Percentiles rank a stretch among this genome's conserved stretches.
These are phyloP conservation scores for Aspergillus leporis DNA, from an alignment of 495 filamentous ascomycete genomes.

Conservation along the genomic window DNA sequence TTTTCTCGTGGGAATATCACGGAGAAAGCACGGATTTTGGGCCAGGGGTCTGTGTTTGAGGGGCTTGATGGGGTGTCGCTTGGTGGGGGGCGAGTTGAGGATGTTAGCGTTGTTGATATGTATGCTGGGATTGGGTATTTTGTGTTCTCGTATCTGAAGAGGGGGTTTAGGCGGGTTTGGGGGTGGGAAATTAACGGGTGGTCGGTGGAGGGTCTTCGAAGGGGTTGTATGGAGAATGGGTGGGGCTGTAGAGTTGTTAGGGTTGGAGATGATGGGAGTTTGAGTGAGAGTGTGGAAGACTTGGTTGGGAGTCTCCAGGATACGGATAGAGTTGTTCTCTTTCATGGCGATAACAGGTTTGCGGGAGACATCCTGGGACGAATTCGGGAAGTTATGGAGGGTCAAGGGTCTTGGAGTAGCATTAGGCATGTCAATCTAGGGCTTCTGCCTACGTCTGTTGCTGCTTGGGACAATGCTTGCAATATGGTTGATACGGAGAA, in stretches of 20 bases:
- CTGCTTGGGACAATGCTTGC: constrained; percentile 67
- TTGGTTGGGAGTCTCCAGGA: constrained; percentile 32
- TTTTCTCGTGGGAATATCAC: constrained; percentile 84
- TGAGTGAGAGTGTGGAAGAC: constrained; percentile 27
- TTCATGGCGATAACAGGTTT: constrained; percentile 66
- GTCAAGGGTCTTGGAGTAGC: constrained; percentile 30
- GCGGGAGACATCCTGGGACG: constrained; percentile 50
- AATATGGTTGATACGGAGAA: constrained; percentile 48
- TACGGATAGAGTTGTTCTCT: constrained; percentile 57
- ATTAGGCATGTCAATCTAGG: constrained; percentile 79
- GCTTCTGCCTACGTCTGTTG: constrained; percentile 67
- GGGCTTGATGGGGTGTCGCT: constrained; percentile 32
- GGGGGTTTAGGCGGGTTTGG: constrained; percentile 69
- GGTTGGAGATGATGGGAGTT: constrained; percentile 28
- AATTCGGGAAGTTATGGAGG: constrained; percentile 26
- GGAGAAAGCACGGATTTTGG: constrained; percentile 79
- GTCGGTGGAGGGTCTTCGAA: constrained; percentile 77
- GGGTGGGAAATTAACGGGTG: constrained; percentile 90
- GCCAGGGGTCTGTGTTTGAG: constrained; percentile 27
- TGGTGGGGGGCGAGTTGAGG: constrained; percentile 24
- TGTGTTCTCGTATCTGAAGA: constrained; percentile 71
- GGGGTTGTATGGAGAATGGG: constrained; percentile 68
- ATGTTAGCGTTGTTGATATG: constrained; percentile 69
- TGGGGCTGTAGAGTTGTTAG: constrained; percentile 58
- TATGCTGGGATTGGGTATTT: constrained; percentile 96